phyloP scores from a whole-genome alignment of 768 basidiomycete species.

The Nevesoporus exiguus region DNA sequence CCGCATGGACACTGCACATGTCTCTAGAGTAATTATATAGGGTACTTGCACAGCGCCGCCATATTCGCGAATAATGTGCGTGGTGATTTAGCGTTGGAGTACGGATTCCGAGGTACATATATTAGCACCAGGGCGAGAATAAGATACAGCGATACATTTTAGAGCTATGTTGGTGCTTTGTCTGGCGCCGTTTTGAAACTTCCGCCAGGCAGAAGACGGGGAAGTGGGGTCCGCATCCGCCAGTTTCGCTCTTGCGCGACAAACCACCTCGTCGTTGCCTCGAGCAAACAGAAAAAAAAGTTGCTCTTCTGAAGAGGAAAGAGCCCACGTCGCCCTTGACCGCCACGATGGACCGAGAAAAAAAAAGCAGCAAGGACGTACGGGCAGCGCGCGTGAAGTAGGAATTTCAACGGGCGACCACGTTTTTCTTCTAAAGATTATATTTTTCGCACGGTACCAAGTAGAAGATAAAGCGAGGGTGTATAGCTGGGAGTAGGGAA shows the following conservation, averaged over 20 bases:
- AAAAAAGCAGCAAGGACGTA: constrained; percentile 14
- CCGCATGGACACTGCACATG: neutral
- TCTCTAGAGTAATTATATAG: constrained; percentile 21
- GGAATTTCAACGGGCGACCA: neutral
- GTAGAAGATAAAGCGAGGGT: neutral
- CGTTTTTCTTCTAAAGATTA: neutral
- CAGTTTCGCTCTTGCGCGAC: constrained; percentile 21
- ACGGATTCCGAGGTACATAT: neutral
- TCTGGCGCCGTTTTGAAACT: constrained; percentile 17
- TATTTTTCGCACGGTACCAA: constrained; percentile 17
- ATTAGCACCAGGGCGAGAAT: neutral
- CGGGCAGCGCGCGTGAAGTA: constrained; percentile 16
- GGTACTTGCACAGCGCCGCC: constrained; percentile 6
- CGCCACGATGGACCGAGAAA: constrained; percentile 8
- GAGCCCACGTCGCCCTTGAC: constrained; percentile 15
- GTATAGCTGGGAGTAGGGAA: neutral
- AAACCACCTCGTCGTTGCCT: constrained; percentile 32
- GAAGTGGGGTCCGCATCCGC: constrained; percentile 2
- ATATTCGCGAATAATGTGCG: constrained; percentile 20
- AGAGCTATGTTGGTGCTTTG: neutral
- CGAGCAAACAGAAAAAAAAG: constrained; percentile 7
- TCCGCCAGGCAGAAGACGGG: too few relatives aligned
- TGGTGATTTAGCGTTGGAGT: neutral
- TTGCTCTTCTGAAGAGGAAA: constrained; percentile 29
- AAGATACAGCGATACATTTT: neutral